Evolutionary conservation across 805 yeast genomes (phyloP).

Genomic region (Naumovozyma dairenensis): DNA sequence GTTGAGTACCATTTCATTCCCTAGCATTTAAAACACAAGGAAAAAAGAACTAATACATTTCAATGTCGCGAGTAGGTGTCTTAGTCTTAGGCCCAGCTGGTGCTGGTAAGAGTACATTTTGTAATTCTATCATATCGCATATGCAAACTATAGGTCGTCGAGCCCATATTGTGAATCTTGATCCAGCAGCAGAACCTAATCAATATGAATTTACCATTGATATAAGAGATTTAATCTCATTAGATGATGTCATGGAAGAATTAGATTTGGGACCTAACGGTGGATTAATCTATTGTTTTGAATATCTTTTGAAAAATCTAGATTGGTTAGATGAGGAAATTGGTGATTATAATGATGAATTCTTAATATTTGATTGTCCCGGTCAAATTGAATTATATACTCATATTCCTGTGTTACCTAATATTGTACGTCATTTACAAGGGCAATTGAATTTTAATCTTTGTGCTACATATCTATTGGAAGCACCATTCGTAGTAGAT

Average conservation of each 20-base stretch:
- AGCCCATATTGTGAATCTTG: slow-evolving; percentile 89
- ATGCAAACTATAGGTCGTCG: slow-evolving; percentile 86
- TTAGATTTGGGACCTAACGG: slow-evolving; percentile 92
- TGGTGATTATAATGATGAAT: slow-evolving; percentile 93
- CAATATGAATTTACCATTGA: slow-evolving; percentile 89
- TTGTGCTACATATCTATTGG: slow-evolving; percentile 87
- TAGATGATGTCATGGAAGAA: slow-evolving; percentile 94
- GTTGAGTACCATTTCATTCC: too few relatives aligned
- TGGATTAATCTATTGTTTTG: slow-evolving; percentile 86
- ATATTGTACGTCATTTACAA: slow-evolving; percentile 76
- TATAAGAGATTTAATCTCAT: slow-evolving; percentile 78
- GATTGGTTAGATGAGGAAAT: slow-evolving; percentile 98
- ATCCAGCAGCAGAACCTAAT: slow-evolving; percentile 93
- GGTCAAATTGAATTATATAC: slow-evolving; percentile 94
- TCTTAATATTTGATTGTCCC: slow-evolving; percentile 89
- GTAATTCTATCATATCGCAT: slow-evolving; percentile 76
- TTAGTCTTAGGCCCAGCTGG: slow-evolving; percentile 97
- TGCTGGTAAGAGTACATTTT: slow-evolving; percentile 90
- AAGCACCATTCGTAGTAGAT: slow-evolving; percentile 90
- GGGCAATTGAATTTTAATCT: slow-evolving; percentile 71
- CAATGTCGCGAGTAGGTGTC: slow-evolving; percentile 94
- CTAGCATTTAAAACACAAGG: too few relatives aligned
- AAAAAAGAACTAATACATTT: too few relatives aligned
- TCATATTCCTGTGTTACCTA: slow-evolving; percentile 88
- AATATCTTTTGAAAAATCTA: slow-evolving; percentile 73